These are phyloP conservation scores for Stylosanthes scabra DNA, from an alignment of 331 rosid species.

Conservation along the genomic window DNA sequence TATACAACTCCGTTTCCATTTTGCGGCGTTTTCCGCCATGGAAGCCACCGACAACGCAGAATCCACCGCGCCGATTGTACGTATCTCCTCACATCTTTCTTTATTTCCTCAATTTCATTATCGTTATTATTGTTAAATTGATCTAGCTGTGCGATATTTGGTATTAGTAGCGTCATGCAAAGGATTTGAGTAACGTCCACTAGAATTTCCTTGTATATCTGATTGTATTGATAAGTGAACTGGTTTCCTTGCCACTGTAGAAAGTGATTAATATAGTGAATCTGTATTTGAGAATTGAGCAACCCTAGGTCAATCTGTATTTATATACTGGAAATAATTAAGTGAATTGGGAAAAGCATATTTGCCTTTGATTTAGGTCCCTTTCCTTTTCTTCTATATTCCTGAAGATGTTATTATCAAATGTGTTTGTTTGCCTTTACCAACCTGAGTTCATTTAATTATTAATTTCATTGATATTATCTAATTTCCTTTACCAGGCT, in stretches of 20 bases:
- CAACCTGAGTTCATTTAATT: constrained; percentile 5
- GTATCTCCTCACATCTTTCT: neutral
- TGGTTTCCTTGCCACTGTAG: neutral
- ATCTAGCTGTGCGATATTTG: constrained; percentile 5
- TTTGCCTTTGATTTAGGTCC: neutral
- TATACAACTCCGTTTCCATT: constrained; percentile 28
- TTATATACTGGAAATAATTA: neutral
- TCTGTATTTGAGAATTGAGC: neutral
- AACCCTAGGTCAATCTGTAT: neutral
- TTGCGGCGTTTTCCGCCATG: constrained; percentile 40
- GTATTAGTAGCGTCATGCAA: neutral
- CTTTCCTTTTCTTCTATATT: neutral
- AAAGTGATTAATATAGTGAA: neutral
- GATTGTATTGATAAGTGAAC: neutral
- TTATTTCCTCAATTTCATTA: neutral
- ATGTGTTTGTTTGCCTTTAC: constrained; percentile 17
- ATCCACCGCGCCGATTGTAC: constrained; percentile 36
- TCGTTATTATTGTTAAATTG: neutral
- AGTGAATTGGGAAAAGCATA: neutral
- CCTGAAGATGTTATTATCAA: constrained; percentile 21
- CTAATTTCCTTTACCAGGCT: constrained; percentile 50
- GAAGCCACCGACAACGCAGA: constrained; percentile 38
- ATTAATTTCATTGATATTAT: constrained; percentile 7
- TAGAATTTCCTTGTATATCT: neutral
- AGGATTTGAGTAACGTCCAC: constrained; percentile 10